Base-by-base conservation (phyloP, 768 basidiomycete species). In the Sistotremastrum suecicum region DNA sequence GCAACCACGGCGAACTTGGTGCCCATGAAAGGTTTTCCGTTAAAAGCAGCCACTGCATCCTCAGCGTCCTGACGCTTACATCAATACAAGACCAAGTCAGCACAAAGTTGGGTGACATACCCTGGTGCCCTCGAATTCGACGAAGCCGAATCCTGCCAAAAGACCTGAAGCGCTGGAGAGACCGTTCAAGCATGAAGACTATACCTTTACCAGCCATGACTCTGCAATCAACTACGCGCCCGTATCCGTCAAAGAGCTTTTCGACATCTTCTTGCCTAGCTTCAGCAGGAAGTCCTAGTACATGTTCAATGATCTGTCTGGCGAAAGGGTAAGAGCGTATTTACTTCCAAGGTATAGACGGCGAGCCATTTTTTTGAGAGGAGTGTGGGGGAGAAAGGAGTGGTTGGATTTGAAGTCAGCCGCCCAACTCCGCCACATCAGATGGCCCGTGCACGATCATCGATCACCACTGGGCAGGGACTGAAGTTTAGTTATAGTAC, bases 171-270 rank as follows among this genome's bases (percentile, higher is more conserved):
- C 34, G 37, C 30, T 36, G 30, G 28, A 33, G 43, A n/a, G 4
- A 5, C 30, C 32, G 41, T 37, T 7, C 7, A 20, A 4, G 37
- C 33, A 5, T n/a, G 29, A 10, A 41, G 11, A 36, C 2, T 3
- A 20, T 50, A 42, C 47, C 48, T 69, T 50, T 54, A 89, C 87
- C 87, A 37, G 88, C 91, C 89, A 94, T 91, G 62, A 94, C 84
- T 55, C 87, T 80, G 63, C 87, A 84, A 65, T 94, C 91, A 54
- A 83, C 69, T 52, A 92, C 87, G 46, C 76, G 78, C 34, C 89
- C 90, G 63, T 82, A 89, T 51, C 83, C 84, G 50, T 89, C 87
- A 61, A 97, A 95, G 59, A 90, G 77, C 61, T 88, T 86, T 49
- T 75, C 71, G 45, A 91, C 80, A 55, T 91, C 88, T 31, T 88